Evolutionary conservation across 2,329 filamentous ascomycete genomes (phyloP), one percentile per base, ranked within the genome.

Genomic region (Blastomyces emzantsi): DNA sequence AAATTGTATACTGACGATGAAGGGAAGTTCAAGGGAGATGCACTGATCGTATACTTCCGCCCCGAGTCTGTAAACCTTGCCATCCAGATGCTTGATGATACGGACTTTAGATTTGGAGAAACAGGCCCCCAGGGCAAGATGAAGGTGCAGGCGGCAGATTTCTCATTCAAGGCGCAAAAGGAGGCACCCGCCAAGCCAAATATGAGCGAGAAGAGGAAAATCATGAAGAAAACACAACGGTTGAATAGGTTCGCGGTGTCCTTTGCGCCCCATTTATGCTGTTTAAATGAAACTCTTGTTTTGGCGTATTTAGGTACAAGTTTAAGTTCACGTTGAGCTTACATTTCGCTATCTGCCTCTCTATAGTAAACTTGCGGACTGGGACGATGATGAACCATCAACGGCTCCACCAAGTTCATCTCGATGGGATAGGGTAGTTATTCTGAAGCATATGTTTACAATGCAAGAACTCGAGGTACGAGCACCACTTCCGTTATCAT

Each of bases 401-500:
- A 76, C 80, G 30, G 71, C 85, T 30, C 81, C 82, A n/a, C 81
- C 85, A 52, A 82, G 80, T 9, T 82, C 76, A 66, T 81, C 80
- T 17, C 79, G 79, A 70, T 89, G 85, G 77, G 90, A 92, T 70
- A 95, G 92, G 74, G 81, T 90, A 19, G 92, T 96, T 36, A 87
- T 97, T 64, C 79, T 99, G 67, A 90, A 90, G 73, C 87, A 96
- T 77, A 96, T 96, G 88, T 99, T 99, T 76, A 95, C 91, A 1
- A 81, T 93, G 52, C 74, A 87, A 66, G 90, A 96, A 77, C 81
- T 97, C 33, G 87, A 92, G 70, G 80, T 80, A 68, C 5, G 52
- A 58, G 71, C 61, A 41, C 7, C 30, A 17, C 28, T 33, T 13
- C 13, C 7, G 41, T 33, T 28, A 43, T 51, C 28, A 30, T 39